phyloP scores from a whole-genome alignment of 2,329 filamentous ascomycete species.

The Nannizziopsis arthrosporioides region DNA sequence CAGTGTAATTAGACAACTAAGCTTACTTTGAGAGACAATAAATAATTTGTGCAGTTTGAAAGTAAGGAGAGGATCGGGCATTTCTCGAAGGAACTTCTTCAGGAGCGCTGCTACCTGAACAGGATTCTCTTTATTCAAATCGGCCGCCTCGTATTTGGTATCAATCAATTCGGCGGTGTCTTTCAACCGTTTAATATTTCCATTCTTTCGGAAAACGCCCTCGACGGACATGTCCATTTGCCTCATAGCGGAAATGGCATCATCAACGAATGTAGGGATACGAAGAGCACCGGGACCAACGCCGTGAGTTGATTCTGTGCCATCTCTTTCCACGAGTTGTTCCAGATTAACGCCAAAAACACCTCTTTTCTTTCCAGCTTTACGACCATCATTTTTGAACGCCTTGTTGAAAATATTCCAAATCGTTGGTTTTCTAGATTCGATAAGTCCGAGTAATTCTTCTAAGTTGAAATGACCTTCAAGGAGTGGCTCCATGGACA shows the following conservation, averaged over 20 bases:
- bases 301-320: constrained; percentile 93
- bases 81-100: constrained; percentile 87
- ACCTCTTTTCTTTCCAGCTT: constrained; percentile 77
- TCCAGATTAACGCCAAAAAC: constrained; percentile 87
- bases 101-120: constrained; percentile 87
- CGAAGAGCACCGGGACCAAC: constrained; percentile 83
- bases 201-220: constrained; percentile 97
- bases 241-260: constrained; percentile 85
- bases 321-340: constrained; percentile 78
- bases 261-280: constrained; percentile 89
- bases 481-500: constrained; percentile 87
- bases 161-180: constrained; percentile 81
- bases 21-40: constrained; percentile 69
- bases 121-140: constrained; percentile 76
- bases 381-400: constrained; percentile 66
- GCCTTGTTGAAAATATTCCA: constrained; percentile 98
- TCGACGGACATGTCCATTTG: constrained; percentile 99
- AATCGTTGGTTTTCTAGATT: constrained; percentile 84
- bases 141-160: constrained; percentile 69
- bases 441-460: constrained; percentile 82
- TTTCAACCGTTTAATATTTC: constrained; percentile 88
- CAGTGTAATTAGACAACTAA: background rate
- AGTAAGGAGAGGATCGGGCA: constrained; percentile 88
- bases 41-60: constrained; percentile 89
- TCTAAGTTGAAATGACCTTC: constrained; percentile 88